phyloP scores from a whole-genome alignment of 225 moss, liverwort and hornwort genomes.

The Polytrichum commune region DNA sequence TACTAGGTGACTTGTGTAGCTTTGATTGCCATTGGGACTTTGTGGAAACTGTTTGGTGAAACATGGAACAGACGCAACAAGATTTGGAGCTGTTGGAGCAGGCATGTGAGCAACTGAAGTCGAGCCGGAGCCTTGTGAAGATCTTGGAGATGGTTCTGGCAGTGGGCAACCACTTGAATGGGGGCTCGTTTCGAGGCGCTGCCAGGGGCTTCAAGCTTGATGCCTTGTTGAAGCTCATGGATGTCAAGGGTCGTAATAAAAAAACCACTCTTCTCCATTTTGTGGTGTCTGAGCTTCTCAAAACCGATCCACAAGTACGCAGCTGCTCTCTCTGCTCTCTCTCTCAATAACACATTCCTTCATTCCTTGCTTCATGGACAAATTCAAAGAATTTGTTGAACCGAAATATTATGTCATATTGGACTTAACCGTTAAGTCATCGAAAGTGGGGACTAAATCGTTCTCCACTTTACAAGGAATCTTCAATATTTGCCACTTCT shows the following conservation, averaged over 20 bases:
- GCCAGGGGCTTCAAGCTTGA: constrained; percentile 87
- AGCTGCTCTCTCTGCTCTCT: too few relatives aligned
- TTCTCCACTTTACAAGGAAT: too few relatives aligned
- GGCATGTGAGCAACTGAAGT: constrained; percentile 74
- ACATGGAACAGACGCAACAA: constrained; percentile 39
- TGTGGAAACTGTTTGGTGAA: not conserved
- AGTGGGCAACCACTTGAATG: constrained; percentile 83
- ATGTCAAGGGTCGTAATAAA: constrained; percentile 77
- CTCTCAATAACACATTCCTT: not conserved
- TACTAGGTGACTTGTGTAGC: too few relatives aligned
- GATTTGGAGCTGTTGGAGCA: constrained; percentile 61
- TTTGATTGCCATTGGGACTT: too few relatives aligned
- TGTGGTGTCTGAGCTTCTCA: constrained; percentile 75
- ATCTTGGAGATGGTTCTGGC: constrained; percentile 88
- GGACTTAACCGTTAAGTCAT: too few relatives aligned
- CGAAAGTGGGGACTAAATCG: too few relatives aligned
- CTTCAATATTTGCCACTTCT: too few relatives aligned
- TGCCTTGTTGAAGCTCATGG: constrained; percentile 83
- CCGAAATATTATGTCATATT: too few relatives aligned
- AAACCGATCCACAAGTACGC: constrained; percentile 54
- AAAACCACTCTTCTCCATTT: constrained; percentile 82
- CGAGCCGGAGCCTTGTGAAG: constrained; percentile 72
- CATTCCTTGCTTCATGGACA: not conserved
- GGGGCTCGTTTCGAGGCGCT: constrained; percentile 78
- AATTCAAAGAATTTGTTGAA: too few relatives aligned